Evolutionary conservation across 1,139 yeast genomes (phyloP).

Genomic region (Suhomyces maxii): DNA sequence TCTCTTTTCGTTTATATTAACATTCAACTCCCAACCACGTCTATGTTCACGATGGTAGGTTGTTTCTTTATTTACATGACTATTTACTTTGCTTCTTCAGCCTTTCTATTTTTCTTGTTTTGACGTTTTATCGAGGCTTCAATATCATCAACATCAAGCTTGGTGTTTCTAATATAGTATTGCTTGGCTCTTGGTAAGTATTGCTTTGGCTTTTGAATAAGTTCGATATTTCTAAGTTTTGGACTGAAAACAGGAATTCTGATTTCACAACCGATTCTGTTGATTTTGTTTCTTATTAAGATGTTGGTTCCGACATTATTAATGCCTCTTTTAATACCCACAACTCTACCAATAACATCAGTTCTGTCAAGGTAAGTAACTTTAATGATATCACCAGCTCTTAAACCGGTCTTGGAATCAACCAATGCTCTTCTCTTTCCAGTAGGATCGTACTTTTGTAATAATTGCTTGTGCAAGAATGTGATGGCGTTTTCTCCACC

Average conservation of each 20-base stretch:
- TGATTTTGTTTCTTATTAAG: slow-evolving; percentile 74
- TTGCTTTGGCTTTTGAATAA: slow-evolving; percentile 68
- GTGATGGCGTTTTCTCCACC: slow-evolving; percentile 51
- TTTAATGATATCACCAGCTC: slow-evolving; percentile 81
- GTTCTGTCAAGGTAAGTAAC: slow-evolving; percentile 71
- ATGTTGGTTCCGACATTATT: slow-evolving; percentile 69
- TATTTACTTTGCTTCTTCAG: slow-evolving; percentile 8
- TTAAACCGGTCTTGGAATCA: slow-evolving; percentile 48
- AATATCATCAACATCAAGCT: slow-evolving; percentile 79
- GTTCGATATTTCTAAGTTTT: slow-evolving; percentile 67
- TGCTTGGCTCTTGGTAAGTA: slow-evolving; percentile 78
- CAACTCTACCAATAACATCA: slow-evolving; percentile 71
- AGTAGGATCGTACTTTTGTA: slow-evolving; percentile 64
- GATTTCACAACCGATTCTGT: slow-evolving; percentile 78
- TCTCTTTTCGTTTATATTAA: background rate
- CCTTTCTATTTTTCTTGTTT: slow-evolving; percentile 19
- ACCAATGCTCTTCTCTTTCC: slow-evolving; percentile 72
- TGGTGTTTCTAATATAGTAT: slow-evolving; percentile 81
- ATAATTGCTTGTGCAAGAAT: slow-evolving; percentile 50
- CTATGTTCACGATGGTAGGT: background rate
- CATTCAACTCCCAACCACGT: too few relatives aligned
- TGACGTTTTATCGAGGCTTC: slow-evolving; percentile 46
- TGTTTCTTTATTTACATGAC: slow-evolving; percentile 8
- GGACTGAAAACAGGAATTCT: slow-evolving; percentile 81
- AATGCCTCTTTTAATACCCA: slow-evolving; percentile 65